Base-by-base conservation (phyloP, 1,139 yeast genomes). In the Scheffersomyces titani region DNA sequence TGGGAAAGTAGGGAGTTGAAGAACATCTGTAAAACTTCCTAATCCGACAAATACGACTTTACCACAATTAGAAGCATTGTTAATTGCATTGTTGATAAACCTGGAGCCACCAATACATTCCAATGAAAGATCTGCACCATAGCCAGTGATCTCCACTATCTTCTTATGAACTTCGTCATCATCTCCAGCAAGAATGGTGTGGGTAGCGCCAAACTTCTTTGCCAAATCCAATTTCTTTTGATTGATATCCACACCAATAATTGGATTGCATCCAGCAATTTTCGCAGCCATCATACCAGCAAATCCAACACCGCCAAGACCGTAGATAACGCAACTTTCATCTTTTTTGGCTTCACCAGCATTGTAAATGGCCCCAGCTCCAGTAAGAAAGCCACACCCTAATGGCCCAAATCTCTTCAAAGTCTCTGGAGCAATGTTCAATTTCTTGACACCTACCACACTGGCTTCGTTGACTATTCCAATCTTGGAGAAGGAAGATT, bases 291-390 rank as follows among this genome's bases (percentile, higher is more conserved):
- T 66, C 57, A 74, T 72, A 2, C 80, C 71, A 6, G 80, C 71
- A 53, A 78, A 65, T 50, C 84, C 84, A 50, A 80, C 78, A 5
- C 84, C 81, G 3, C 84, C 84, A n/a, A 76, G 67, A 49, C 84
- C 85, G 47, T 56, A 56, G 5, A 56, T 22, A 6, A 47, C 57
- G 24, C 24, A 36, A 51, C 55, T 52, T 18, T 56, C 59, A 9
- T 57, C 59, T 21, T 52, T 49, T 11, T 48, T 52, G 30, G 59
- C 57, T n/a, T 19, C 47, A 22, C 57, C 59, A 11, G 57, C 56
- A 22, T 52, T 54, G 51, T 44, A 30, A 47, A 56, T 47, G 18
- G 55, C 59, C 16, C 59, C 59, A 21, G 52, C 46, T 3, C 59
- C 59, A 6, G 59, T 56, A 19, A 51, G 59, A 44, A 54, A 46